Percentiles rank a stretch among this genome's conserved stretches.
Conservation (phyloP, 1,139 yeast genomes). For the Pichia sorboxylosa region DNA sequence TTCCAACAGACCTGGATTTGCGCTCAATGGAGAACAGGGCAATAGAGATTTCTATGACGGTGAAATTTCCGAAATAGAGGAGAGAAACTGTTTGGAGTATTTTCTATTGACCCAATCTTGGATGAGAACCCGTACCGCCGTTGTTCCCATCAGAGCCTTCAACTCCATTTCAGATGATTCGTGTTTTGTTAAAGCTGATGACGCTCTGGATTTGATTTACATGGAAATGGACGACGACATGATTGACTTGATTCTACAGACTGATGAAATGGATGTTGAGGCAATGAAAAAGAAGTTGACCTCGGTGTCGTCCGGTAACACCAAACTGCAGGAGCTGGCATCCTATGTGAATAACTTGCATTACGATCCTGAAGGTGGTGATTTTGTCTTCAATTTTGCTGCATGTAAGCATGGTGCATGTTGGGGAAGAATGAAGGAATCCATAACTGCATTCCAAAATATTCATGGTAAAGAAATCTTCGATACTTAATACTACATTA, state of each 20-base stretch:
- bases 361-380: constrained; percentile 2
- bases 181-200: constrained; percentile 2
- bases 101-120: constrained; percentile 69
- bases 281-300: constrained; percentile 1
- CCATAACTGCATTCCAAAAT: constrained; percentile 1
- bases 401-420: constrained; percentile 2
- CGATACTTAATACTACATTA: too few relatives aligned
- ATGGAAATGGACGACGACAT: constrained; percentile 6
- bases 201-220: constrained; percentile 3
- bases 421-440: constrained; percentile 2
- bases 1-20: too few relatives aligned
- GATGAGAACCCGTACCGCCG: constrained; percentile 78
- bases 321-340: constrained; percentile 1
- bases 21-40: too few relatives aligned
- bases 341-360: constrained; percentile 1
- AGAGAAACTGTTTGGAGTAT: constrained; percentile 87
- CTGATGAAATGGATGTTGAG: constrained; percentile 2
- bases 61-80: constrained; percentile 92
- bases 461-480: constrained; percentile 3
- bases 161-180: constrained; percentile 4
- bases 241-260: constrained; percentile 47
- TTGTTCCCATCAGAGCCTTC: constrained; percentile 29
- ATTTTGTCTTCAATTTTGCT: constrained; percentile 4
- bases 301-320: not conserved
- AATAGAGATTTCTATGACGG: too few relatives aligned